Evolutionary conservation across 345 rosid species (phyloP), one percentile per base, ranked within the genome.

Genomic region (Reutealis trisperma): DNA sequence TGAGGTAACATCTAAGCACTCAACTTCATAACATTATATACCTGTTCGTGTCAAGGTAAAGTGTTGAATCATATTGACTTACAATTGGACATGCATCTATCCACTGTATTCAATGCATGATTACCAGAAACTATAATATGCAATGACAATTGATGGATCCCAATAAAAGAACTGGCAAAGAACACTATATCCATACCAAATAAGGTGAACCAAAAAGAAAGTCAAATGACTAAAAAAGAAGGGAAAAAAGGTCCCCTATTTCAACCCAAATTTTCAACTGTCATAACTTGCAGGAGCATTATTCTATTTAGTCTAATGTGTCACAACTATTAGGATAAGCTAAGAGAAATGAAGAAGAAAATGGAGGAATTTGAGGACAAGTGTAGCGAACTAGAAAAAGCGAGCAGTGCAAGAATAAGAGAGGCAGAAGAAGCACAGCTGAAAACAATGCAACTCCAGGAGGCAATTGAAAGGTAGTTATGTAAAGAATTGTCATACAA

Each of bases 361-460:
- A 49, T 88, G 70, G 80, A 80, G 70, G 86, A 87, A 62, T 84
- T 90, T 77, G 88, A 90, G 76, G 75, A 75, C 45, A 75, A 70
- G 75, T 85, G 82, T 49, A 77, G 78, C 79, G 83, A 82, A 74
- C 77, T 81, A 61, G 89, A 87, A 75, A 84, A 44, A 42, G 84
- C 85, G 70, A 83, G 73, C 79, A 79, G 79, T 76, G 76, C 51
- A 79, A 87, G 79, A 80, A 27, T 82, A 66, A 75, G 42, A 73
- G 88, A 90, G 70, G 84, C 91, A 57, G 87, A 88, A 72, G 88
- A 87, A 77, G 85, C 87, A 62, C 88, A 88, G 75, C 59, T 74
- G 74, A 88, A 87, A 74, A 77, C 85, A 73, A 74, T 74, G 69
- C 75, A 79, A 76, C 87, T 87, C 78, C 86, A 86, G 57, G 89